phyloP scores from a whole-genome alignment of 495 filamentous ascomycete genomes.

The Penicillium herquei region DNA sequence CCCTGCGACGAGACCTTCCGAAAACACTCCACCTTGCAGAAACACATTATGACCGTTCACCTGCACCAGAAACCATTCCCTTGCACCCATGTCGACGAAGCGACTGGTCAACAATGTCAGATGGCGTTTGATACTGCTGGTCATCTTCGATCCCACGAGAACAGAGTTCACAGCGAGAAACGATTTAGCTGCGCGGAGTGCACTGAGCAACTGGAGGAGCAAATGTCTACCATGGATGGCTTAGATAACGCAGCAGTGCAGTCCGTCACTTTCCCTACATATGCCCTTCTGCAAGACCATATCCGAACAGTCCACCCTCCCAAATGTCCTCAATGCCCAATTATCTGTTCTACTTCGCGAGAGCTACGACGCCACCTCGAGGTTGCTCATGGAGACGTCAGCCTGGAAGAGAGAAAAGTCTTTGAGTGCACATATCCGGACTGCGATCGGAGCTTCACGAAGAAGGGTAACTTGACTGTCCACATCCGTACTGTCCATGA shows the following conservation, averaged over 20 bases:
- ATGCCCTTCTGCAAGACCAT: constrained; percentile 67
- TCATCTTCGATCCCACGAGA: constrained; percentile 68
- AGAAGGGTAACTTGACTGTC: constrained; percentile 71
- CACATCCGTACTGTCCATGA: constrained; percentile 77
- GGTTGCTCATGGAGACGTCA: constrained; percentile 61
- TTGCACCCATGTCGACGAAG: constrained; percentile 58
- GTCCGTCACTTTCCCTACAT: constrained; percentile 66
- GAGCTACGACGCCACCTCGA: constrained; percentile 70
- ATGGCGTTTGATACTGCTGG: constrained; percentile 69
- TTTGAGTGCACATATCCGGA: constrained; percentile 61
- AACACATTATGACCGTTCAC: constrained; percentile 74
- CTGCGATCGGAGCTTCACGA: constrained; percentile 72
- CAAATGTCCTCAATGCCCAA: constrained; percentile 68
- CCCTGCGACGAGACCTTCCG: constrained; percentile 79
- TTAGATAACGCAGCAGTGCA: constrained; percentile 7
- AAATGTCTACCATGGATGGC: constrained; percentile 12
- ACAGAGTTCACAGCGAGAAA: constrained; percentile 63
- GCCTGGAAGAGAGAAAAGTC: constrained; percentile 58
- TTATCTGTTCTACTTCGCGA: constrained; percentile 56
- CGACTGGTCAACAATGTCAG: constrained; percentile 57
- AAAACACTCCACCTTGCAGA: constrained; percentile 82
- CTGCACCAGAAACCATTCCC: constrained; percentile 64
- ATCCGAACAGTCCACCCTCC: constrained; percentile 69
- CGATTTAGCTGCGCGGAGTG: constrained; percentile 75
- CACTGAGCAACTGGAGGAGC: constrained; percentile 29